Base-by-base conservation (phyloP, 176 grass and related monocot species). In the Hordeum vulgare region DNA sequence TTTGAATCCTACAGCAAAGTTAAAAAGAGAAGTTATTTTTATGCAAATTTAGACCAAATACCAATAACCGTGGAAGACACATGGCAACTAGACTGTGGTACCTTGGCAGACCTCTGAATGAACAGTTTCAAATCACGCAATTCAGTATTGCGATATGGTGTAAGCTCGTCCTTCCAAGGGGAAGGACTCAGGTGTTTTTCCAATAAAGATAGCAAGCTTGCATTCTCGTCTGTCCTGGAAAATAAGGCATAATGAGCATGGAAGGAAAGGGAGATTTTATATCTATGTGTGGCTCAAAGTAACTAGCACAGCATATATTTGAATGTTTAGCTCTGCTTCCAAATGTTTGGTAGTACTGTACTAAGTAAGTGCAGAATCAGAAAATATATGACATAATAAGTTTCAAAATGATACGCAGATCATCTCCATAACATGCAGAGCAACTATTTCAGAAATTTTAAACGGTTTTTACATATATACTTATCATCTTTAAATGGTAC, bases 141-240 rank as follows among this genome's bases (percentile, higher is more conserved):
- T 18, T 76, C 66, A 65, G 73, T 76, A 72, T 89, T 90, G 6
- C 91, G 83, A 86, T 88, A 98, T 86, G 83, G 68, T 34, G 85
- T 94, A 66, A 95, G 80, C 59, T 90, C 85, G 73, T 98, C 85
- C 74, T 93, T 93, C 96, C 93, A 98, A 67, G 93, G 96, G n/a
- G 83, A 82, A 78, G 91, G 93, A 75, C 54, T 71, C 29, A 95
- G 85, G 89, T 95, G 93, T 49, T 92, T 95, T 79, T 90, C 90
- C 81, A 98, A 66, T 58, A 88, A 77, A 88, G 76, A 84, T 9
- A 85, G 86, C 83, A 95, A 92, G 27, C n/a, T 92, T 62, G 66
- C 61, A 76, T 78, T 57, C 78, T 98, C 93, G 82, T 87, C 83
- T 83, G 95, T 83, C 23, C 96, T 98, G 90, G 28, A 86, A 91